A percentile compares a stretch with the other conserved stretches of the same genome.
phyloP scores from a whole-genome alignment of 2,329 filamentous ascomycete genomes.

The Rhynchosporium graminicola region DNA sequence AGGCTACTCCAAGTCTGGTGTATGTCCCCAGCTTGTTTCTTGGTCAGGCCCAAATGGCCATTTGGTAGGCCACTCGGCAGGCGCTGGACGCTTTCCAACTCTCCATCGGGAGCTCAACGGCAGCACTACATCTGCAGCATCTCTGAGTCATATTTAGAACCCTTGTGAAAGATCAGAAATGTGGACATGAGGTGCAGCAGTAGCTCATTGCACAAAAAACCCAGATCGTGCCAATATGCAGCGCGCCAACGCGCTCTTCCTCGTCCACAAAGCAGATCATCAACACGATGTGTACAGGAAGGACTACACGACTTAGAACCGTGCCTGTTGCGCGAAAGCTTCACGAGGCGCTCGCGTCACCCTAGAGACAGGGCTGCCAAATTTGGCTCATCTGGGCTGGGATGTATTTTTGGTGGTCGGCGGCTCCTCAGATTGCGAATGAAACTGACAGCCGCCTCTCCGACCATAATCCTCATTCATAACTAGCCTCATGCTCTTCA shows the following conservation, averaged over 20 bases:
- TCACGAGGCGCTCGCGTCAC: conserved; percentile 35
- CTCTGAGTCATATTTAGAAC: conserved; percentile 40
- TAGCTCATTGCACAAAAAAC: not conserved
- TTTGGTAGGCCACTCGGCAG: conserved; percentile 39
- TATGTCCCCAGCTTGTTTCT: conserved; percentile 37
- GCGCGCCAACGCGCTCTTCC: conserved; percentile 21
- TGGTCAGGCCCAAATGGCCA: conserved; percentile 38
- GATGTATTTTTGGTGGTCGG: conserved; percentile 26
- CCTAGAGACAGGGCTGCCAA: conserved; percentile 5
- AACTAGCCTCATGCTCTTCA: conserved; percentile 5
- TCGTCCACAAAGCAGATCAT: conserved; percentile 15
- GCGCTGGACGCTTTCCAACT: conserved; percentile 28
- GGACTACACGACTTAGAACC: conserved; percentile 9
- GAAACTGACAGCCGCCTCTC: conserved; percentile 32
- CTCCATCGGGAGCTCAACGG: conserved; percentile 24
- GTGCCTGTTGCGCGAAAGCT: conserved; percentile 22
- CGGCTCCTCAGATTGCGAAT: conserved; percentile 27
- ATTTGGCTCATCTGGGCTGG: conserved; percentile 7
- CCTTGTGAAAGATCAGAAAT: conserved; percentile 18
- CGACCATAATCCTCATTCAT: conserved; percentile 9
- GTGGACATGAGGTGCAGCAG: conserved; percentile 23
- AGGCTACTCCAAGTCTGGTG: conserved; percentile 22
- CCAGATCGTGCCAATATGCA: conserved; percentile 15
- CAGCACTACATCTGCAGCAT: conserved; percentile 33
- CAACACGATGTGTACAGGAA: conserved; percentile 16